Percentiles rank a stretch among this genome's conserved stretches.
Conservation (phyloP, 2,329 filamentous ascomycete species). For the Fusarium vanettenii region DNA sequence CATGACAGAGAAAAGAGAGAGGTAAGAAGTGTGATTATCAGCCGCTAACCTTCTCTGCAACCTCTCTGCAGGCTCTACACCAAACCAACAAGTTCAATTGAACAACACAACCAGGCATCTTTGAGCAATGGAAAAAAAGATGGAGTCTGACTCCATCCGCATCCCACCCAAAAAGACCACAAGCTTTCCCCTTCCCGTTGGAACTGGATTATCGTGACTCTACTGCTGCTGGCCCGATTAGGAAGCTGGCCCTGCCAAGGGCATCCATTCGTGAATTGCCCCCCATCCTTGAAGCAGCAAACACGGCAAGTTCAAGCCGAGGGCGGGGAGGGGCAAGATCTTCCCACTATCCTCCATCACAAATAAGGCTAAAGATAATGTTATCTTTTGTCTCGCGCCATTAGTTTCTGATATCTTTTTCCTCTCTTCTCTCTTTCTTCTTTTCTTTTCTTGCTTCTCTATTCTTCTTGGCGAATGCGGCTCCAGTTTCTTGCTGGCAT, state of each 20-base stretch:
- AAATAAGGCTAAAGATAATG: conserved; percentile 1
- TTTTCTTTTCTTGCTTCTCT: background rate
- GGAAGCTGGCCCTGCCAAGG: background rate
- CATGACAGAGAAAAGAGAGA: background rate
- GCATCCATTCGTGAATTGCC: background rate
- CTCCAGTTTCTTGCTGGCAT: background rate
- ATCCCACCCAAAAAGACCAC: background rate
- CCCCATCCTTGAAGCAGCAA: background rate
- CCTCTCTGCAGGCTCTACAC: background rate
- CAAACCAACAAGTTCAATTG: background rate
- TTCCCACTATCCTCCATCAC: background rate
- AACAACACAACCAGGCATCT: background rate
- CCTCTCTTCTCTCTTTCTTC: background rate
- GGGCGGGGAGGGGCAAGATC: conserved; percentile 12
- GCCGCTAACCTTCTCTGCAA: background rate
- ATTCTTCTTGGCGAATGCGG: background rate
- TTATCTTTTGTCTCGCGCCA: background rate
- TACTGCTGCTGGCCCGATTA: conserved; percentile 2
- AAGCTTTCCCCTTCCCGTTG: background rate
- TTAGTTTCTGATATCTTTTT: background rate
- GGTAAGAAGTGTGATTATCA: background rate
- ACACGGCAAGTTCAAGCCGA: conserved; percentile 32
- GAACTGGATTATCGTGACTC: background rate
- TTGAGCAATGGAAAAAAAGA: background rate
- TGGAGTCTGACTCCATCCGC: background rate